These are phyloP conservation scores for Gaertneriomyces semiglobifer DNA, from an alignment of 192 early-diverging fungal species.

Conservation along the genomic window DNA sequence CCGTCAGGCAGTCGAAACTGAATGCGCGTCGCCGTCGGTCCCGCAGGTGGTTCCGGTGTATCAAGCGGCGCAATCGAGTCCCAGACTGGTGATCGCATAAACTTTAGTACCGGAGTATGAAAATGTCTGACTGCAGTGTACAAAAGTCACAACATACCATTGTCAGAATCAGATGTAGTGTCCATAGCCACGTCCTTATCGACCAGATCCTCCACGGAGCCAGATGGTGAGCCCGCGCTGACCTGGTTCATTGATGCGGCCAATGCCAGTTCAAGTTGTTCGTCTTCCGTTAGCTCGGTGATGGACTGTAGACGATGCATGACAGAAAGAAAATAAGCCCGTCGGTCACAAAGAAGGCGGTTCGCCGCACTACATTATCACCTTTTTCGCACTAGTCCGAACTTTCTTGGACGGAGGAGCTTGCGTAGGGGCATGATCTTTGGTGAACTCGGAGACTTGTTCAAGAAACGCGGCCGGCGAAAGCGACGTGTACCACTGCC, in stretches of 20 bases:
- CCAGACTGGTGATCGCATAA: constrained; percentile 10
- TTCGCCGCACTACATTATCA: constrained; percentile 5
- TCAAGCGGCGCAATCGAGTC: constrained; percentile 25
- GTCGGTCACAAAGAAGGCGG: constrained; percentile 16
- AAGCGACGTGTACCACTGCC: constrained; percentile 58
- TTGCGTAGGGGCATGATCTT: background rate
- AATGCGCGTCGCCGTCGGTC: constrained; percentile 65
- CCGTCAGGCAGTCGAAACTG: constrained; percentile 85
- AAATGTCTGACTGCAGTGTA: constrained; percentile 11
- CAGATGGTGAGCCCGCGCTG: constrained; percentile 27
- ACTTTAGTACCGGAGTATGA: constrained; percentile 6
- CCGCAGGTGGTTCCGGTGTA: constrained; percentile 46
- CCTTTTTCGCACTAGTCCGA: background rate
- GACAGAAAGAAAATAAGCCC: constrained; percentile 24
- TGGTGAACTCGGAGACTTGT: background rate
- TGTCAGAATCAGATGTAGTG: constrained; percentile 24
- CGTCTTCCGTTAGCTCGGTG: constrained; percentile 81
- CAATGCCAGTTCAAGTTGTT: constrained; percentile 81
- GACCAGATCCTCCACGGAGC: constrained; percentile 16
- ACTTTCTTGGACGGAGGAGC: background rate
- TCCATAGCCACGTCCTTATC: constrained; percentile 34
- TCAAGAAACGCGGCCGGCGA: constrained; percentile 31
- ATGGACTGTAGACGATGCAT: constrained; percentile 37
- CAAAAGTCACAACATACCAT: constrained; percentile 13
- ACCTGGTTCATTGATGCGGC: constrained; percentile 58